phyloP scores from a whole-genome alignment of 768 basidiomycete species.

The Suillus americanus region DNA sequence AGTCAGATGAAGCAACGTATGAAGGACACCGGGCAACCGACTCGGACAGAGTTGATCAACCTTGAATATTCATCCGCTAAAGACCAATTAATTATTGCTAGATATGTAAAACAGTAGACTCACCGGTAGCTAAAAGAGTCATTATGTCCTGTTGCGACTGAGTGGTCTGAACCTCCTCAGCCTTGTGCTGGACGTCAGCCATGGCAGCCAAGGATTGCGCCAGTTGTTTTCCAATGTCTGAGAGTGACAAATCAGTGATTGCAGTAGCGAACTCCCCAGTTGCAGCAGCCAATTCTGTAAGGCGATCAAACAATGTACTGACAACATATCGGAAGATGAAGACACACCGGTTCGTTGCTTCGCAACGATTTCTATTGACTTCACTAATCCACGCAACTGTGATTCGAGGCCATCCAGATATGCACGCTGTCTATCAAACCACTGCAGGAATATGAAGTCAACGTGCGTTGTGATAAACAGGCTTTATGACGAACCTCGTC shows the following conservation, averaged over 20 bases:
- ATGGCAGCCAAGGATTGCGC: conserved; percentile 68
- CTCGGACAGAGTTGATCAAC: conserved; percentile 82
- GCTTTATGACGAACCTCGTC: conserved; percentile 60
- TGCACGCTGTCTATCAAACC: conserved; percentile 86
- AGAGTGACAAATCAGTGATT: conserved; percentile 65
- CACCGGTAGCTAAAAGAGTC: conserved; percentile 77
- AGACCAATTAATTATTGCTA: conserved; percentile 10
- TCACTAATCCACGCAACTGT: conserved; percentile 83
- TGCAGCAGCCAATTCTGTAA: conserved; percentile 62
- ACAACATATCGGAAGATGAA: neutral
- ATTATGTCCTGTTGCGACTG: conserved; percentile 84
- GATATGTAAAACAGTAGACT: neutral
- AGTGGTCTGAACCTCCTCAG: conserved; percentile 68
- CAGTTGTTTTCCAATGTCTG: conserved; percentile 75
- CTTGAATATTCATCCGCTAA: conserved; percentile 90
- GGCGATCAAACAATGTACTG: neutral
- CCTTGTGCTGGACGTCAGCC: conserved; percentile 71
- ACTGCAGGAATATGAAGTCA: conserved; percentile 44
- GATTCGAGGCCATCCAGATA: conserved; percentile 90
- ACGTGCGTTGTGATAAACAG: neutral
- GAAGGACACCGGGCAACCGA: conserved; percentile 35
- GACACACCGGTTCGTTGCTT: conserved; percentile 74
- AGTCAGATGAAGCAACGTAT: neutral
- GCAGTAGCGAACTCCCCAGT: conserved; percentile 81
- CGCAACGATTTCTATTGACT: conserved; percentile 82